Evolutionary conservation across 768 basidiomycete genomes (phyloP).

Genomic region (Harrya chromipes): DNA sequence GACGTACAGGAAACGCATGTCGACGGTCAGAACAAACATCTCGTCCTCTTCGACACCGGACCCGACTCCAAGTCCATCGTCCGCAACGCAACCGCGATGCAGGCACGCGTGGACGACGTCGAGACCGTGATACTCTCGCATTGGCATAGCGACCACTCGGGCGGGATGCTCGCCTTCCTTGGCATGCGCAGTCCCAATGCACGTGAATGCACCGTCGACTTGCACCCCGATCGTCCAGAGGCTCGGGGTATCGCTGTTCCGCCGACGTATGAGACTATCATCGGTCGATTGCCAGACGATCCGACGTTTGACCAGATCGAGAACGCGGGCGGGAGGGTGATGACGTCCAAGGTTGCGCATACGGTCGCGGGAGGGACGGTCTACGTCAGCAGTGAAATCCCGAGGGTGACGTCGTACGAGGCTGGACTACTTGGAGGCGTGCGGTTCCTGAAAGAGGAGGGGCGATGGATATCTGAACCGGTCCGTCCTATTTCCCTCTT

Average conservation of each 20-base stretch:
- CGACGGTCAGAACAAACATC: conserved; percentile 40
- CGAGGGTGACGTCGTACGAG: conserved; percentile 67
- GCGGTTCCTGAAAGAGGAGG: conserved; percentile 47
- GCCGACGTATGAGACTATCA: conserved; percentile 52
- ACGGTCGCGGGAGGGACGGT: conserved; percentile 58
- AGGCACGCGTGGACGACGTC: conserved; percentile 50
- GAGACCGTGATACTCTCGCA: conserved; percentile 69
- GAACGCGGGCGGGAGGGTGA: conserved; percentile 50
- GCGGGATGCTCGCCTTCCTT: conserved; percentile 68
- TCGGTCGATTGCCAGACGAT: conserved; percentile 61
- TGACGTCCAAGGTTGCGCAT: conserved; percentile 59
- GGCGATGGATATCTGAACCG: conserved; percentile 53
- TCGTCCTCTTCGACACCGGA: conserved; percentile 81
- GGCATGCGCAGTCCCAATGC: conserved; percentile 36
- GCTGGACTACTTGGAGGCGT: conserved; percentile 63
- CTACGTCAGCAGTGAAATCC: conserved; percentile 81
- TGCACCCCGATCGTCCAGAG: conserved; percentile 74
- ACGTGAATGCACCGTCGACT: conserved; percentile 53
- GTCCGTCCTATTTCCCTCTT: conserved; percentile 29
- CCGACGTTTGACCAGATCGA: conserved; percentile 70
- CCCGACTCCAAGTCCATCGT: conserved; percentile 73
- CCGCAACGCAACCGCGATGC: conserved; percentile 66
- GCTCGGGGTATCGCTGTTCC: conserved; percentile 73
- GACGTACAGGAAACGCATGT: conserved; percentile 53
- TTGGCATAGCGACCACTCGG: conserved; percentile 78